Evolutionary conservation across 768 basidiomycete genomes (phyloP).

Genomic region (Candolleomyces aberdarensis): DNA sequence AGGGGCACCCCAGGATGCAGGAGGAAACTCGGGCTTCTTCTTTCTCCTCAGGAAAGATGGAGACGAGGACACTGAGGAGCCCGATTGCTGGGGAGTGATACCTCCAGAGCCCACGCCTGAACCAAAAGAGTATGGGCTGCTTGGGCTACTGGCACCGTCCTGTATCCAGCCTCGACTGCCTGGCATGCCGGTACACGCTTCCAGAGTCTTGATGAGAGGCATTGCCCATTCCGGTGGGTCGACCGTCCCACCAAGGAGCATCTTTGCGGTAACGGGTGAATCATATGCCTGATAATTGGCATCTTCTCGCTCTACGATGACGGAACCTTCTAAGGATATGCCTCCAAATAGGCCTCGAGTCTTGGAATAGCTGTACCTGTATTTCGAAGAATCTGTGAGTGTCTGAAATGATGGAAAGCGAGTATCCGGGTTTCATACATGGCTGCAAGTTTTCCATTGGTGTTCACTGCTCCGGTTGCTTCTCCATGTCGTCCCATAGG

Average conservation of each 20-base stretch:
- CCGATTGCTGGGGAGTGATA: conserved; percentile 2
- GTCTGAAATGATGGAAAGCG: not conserved
- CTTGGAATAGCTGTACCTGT: conserved; percentile 87
- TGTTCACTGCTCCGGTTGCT: conserved; percentile 77
- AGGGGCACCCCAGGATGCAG: conserved; percentile 55
- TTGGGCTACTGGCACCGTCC: conserved; percentile 30
- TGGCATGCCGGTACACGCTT: conserved; percentile 67
- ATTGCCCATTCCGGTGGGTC: conserved; percentile 77
- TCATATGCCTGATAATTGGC: conserved; percentile 83
- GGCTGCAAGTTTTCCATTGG: conserved; percentile 85
- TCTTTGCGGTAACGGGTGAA: conserved; percentile 68
- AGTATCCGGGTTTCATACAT: conserved; percentile 51
- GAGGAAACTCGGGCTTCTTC: conserved; percentile 56
- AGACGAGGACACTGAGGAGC: conserved; percentile 18
- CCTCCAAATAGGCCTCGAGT: conserved; percentile 94
- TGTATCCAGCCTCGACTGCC: conserved; percentile 71
- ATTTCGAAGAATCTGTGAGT: conserved; percentile 2
- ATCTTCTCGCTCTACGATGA: conserved; percentile 93
- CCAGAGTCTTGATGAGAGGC: conserved; percentile 70
- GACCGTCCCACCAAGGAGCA: conserved; percentile 76
- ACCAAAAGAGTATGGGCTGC: conserved; percentile 56
- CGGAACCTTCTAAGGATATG: conserved; percentile 81
- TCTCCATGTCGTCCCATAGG: conserved; percentile 96
- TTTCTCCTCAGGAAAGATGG: conserved; percentile 45
- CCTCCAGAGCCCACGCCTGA: conserved; percentile 15